Evolutionary conservation across 305 asterid species (phyloP), one percentile per base, ranked within the genome.

Genomic region (Fraxinus sp.): DNA sequence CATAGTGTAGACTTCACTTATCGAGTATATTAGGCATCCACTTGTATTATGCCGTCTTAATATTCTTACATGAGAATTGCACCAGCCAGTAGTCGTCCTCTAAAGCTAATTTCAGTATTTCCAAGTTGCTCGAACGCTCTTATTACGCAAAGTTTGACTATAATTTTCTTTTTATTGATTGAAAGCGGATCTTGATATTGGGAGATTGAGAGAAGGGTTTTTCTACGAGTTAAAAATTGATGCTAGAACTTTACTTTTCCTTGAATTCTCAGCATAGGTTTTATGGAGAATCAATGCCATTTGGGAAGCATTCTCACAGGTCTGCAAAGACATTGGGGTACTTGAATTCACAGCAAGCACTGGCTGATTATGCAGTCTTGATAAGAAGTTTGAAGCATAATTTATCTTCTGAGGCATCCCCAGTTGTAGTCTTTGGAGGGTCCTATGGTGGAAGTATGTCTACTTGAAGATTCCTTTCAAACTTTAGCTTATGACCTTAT

Each of bases 361-460:
- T 93, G 77, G 98, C 98, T 71, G 98, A 93, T 87, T 93, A 83
- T 86, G 98, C 97, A 32, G 78, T 90, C 55, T 52, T 93, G 77
- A 90, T 93, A 44, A 87, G 78, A 81, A 90, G 92, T 84, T 87
- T 92, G 88, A 92, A 92, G 90, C 87, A 88, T 14, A 92, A 92
- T 73, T 84, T 92, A 35, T 92, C 97, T 82, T 91, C 95, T 77
- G 93, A 92, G 84, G 91, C 92, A 64, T 92, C 98, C 52, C 97
- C 98, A 13, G 93, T 92, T 78, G 92, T 93, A 55, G 97, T 89
- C 9, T 89, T 92, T 91, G 98, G 98, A 84, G 98, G 98, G 41
- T 93, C 98, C 79, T 93, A 93, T 85, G 98, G 97, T 72, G 98
- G 98, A 87, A 93, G 98, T 92, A 79, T 87, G 92, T 83, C 82